Conservation (phyloP, 2,329 filamentous ascomycete genomes). For the Colletotrichum sp. region DNA sequence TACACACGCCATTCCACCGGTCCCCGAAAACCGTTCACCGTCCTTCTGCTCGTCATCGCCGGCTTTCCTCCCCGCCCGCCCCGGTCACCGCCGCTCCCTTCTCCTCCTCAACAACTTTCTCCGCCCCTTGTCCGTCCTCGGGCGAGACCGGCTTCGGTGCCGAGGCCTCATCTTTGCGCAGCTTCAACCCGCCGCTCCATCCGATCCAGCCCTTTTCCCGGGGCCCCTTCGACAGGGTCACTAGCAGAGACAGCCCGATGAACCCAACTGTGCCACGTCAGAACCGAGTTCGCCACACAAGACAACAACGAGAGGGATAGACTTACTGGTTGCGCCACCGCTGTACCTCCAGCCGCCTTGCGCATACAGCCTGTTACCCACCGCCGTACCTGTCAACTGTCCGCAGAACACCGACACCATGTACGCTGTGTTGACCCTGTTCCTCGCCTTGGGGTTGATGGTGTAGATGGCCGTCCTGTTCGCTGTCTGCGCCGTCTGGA, state of each 20-base stretch:
- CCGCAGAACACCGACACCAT: conserved; percentile 80
- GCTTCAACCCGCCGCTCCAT: conserved; percentile 14
- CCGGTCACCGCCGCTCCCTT: conserved; percentile 2
- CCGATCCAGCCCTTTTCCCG: conserved; percentile 19
- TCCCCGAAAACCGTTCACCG: not conserved
- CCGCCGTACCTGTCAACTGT: conserved; percentile 73
- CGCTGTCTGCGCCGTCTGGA: conserved; percentile 76
- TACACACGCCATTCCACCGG: not conserved
- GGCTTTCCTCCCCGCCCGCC: not conserved
- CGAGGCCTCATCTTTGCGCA: not conserved
- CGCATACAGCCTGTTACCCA: conserved; percentile 58
- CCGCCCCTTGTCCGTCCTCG: not conserved
- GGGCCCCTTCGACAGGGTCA: conserved; percentile 14
- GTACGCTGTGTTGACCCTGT: conserved; percentile 81
- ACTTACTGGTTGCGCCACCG: conserved; percentile 44
- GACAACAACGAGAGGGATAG: not conserved
- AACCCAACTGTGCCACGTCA: conserved; percentile 12
- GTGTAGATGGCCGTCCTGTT: conserved; percentile 74
- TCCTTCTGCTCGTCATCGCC: not conserved
- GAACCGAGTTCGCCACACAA: not conserved
- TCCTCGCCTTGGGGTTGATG: conserved; percentile 73
- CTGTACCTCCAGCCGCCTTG: conserved; percentile 56
- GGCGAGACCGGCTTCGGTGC: not conserved
- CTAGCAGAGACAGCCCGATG: conserved; percentile 18
- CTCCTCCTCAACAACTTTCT: not conserved